A percentile compares a stretch with the other conserved stretches of the same genome.
phyloP scores from a whole-genome alignment of 345 rosid genomes.

The Eucalyptus regnans region DNA sequence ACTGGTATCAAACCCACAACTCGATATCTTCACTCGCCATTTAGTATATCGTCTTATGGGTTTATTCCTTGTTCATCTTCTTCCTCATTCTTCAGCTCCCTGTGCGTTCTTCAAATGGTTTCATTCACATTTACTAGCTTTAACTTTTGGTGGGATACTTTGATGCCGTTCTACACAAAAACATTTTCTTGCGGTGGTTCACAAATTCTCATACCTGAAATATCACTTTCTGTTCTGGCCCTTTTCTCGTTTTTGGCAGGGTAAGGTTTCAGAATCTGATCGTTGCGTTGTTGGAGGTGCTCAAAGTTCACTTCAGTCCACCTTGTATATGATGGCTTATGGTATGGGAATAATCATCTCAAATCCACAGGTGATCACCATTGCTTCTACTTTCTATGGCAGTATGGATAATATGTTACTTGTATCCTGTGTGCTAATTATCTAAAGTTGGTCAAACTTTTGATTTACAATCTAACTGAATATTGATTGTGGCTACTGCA shows the following conservation, averaged over 20 bases:
- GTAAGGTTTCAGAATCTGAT: constrained; percentile 65
- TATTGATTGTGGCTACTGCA: background rate
- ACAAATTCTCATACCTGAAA: background rate
- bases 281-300: constrained; percentile 90
- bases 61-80: background rate
- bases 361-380: constrained; percentile 40
- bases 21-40: background rate
- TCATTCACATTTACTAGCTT: background rate
- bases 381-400: background rate
- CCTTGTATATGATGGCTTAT: constrained; percentile 47
- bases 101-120: background rate
- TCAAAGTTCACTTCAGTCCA: constrained; percentile 82
- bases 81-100: background rate
- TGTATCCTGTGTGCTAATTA: background rate
- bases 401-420: background rate
- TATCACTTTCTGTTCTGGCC: background rate
- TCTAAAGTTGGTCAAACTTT: background rate
- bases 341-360: constrained; percentile 71
- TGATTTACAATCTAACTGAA: background rate
- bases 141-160: background rate
- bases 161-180: background rate
- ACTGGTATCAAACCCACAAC: background rate
- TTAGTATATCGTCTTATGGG: background rate
- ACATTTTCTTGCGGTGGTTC: background rate
- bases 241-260: constrained; percentile 13